Base-by-base conservation (phyloP, 148 eudicot genomes). In the Limonium bicolor region DNA sequence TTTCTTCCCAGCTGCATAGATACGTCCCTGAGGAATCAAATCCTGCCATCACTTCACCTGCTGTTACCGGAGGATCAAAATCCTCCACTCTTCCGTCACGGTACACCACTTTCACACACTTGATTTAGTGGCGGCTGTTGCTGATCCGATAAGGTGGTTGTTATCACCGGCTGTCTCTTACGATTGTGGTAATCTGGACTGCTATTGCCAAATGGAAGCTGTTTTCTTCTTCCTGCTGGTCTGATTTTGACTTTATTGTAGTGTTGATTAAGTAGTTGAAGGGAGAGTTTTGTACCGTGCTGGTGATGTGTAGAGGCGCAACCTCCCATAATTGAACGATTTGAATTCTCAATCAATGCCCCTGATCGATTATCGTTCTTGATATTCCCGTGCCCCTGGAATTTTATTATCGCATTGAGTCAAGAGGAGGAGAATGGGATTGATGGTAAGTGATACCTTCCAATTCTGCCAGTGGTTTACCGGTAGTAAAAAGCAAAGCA, bases 51-150 rank as follows among this genome's bases (percentile, higher is more conserved):
- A 20, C 47, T 31, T 24, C 28, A 0, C 28, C 29, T 20, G 47
- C 47, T n/a, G 9, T 43, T 12, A 43, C 30, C 30, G 30, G 47
- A 5, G 47, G 47, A 8, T 25, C 16, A 31, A 43, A 43, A 18
- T 43, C 30, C 47, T 24, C 47, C 19, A 43, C 47, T 2, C 47
- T 1, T n/a, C 47, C 47, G 30, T 43, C 47, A 11, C 16, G 19
- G 47, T 31, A 25, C 11, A 43, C 27, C 30, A 43, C 31, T 31
- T 25, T 43, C 9, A 25, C 47, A n/a, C n/a, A n/a, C n/a, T n/a
- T n/a, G n/a, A n/a, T n/a, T n/a, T n/a, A n/a, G n/a, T n/a, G n/a
- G n/a, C n/a, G n/a, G n/a, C n/a, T n/a, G n/a, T n/a, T n/a, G n/a
- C n/a, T n/a, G n/a, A n/a, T n/a, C n/a, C n/a, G n/a, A n/a, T n/a